Evolutionary conservation across 2,329 filamentous ascomycete species (phyloP).

Genomic region (Mariannaea sp.): DNA sequence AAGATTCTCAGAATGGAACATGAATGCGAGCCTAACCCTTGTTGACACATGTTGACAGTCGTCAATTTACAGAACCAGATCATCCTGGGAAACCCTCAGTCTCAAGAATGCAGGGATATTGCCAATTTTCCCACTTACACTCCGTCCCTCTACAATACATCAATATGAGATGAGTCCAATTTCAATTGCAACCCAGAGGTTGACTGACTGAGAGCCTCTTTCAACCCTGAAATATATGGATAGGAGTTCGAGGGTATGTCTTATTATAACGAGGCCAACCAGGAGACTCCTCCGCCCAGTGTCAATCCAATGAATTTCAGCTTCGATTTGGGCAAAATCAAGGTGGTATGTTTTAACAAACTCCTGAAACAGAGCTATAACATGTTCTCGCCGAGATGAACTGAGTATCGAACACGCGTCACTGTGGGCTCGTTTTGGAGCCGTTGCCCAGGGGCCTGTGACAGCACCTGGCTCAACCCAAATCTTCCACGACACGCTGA

Average conservation of each 20-base stretch:
- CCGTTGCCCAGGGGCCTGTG: not conserved
- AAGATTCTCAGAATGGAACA: too few relatives aligned
- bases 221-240: too few relatives aligned
- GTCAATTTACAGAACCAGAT: too few relatives aligned
- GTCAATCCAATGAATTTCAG: constrained; percentile 52
- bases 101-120: too few relatives aligned
- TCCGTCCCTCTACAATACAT: too few relatives aligned
- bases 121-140: too few relatives aligned
- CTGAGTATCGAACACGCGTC: constrained; percentile 19
- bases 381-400: constrained; percentile 45
- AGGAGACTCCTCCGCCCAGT: constrained; percentile 50
- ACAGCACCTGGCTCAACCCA: not conserved
- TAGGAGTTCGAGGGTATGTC: constrained; percentile 61
- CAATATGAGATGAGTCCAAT: too few relatives aligned
- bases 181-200: too few relatives aligned
- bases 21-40: too few relatives aligned
- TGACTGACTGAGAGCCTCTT: too few relatives aligned
- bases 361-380: constrained; percentile 46
- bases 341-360: constrained; percentile 51
- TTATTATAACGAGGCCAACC: constrained; percentile 52
- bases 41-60: too few relatives aligned
- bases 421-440: not conserved
- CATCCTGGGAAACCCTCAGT: too few relatives aligned
- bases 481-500: not conserved
- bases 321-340: constrained; percentile 50